Base-by-base conservation (phyloP, 176 grass and related monocot species). In the Oryza longistaminata region DNA sequence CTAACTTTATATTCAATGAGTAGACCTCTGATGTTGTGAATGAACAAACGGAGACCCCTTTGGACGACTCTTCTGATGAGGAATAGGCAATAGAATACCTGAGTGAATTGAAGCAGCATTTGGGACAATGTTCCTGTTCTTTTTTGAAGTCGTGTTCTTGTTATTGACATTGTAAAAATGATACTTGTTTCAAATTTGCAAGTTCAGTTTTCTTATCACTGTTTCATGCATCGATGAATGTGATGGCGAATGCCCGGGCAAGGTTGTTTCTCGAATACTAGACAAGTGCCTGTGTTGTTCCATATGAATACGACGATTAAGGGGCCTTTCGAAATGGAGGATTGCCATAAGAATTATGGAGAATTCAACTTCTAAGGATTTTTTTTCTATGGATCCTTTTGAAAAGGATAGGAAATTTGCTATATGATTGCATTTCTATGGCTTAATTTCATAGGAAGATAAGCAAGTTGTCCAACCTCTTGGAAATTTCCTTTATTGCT, bases 1-100 rank as follows among this genome's bases (percentile, higher is more conserved):
- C 64, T 71, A 67, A 68, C 16, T 34, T 17, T 77, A 2, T 79
- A 17, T 82, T 77, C 33, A 7, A 31, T 74, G 64, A 26, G 49
- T 60, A 96, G 94, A 89, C 80, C 85, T 76, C 84, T 77, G 70
- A 70, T 73, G 64, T 35, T 64, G 77, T 11, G 15, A 71, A 22
- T 69, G 69, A 83, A 15, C 68, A 82, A 52, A 43, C 7, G 1
- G 77, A 91, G 71, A 64, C n/a, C 39, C 82, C 64, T 76, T 61
- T 83, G 78, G 81, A 82, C 2, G 81, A 80, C 76, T 85, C 81
- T 35, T 93, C 94, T 43, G 89, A 91, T 27, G 94, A 91, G 35
- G 90, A 93, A 65, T 95, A 88, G 37, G 68, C 67, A 81, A n/a
- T 12, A 21, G 2, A 65, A 33, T 80, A 82, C 25, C 25, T 75